These are phyloP conservation scores for Phytophthora podocarpi DNA, from an alignment of 352 stramenopile species.

Conservation along the genomic window DNA sequence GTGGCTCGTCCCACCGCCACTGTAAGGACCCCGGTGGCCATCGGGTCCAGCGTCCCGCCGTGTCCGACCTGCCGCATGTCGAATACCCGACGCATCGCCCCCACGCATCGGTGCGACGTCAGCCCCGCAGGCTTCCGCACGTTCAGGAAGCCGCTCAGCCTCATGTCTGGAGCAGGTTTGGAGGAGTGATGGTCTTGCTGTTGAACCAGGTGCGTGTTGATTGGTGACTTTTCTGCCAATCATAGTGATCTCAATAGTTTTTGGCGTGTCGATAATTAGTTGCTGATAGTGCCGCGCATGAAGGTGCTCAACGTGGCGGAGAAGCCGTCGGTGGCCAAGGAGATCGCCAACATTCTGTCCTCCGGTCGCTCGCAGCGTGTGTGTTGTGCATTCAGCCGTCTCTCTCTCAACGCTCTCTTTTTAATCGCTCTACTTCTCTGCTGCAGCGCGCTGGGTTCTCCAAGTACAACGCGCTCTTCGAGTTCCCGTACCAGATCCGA, in stretches of 20 bases:
- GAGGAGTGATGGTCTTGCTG: conserved; percentile 17
- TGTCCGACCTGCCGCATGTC: conserved; percentile 79
- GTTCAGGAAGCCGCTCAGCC: conserved; percentile 76
- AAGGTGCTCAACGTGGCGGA: conserved; percentile 98
- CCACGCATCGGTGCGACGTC: conserved; percentile 84
- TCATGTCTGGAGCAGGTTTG: conserved; percentile 13
- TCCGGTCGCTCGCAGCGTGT: conserved; percentile 61
- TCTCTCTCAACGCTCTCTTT: neutral
- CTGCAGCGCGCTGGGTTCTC: conserved; percentile 68
- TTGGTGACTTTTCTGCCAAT: conserved; percentile 17
- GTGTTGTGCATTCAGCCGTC: conserved; percentile 20
- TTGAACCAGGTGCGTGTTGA: conserved; percentile 2
- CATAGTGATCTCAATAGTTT: neutral
- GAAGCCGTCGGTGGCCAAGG: conserved; percentile 99
- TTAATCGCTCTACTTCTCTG: too few species aligned
- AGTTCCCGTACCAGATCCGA: conserved; percentile 90
- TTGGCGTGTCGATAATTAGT: neutral
- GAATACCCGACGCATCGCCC: conserved; percentile 68
- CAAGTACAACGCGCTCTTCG: conserved; percentile 92
- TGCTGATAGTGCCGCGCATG: conserved; percentile 39
- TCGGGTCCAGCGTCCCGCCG: conserved; percentile 86
- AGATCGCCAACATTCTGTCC: conserved; percentile 95
- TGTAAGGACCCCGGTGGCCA: conserved; percentile 87
- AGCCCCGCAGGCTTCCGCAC: conserved; percentile 76
- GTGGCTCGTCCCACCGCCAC: conserved; percentile 82